Evolutionary conservation across 2,329 filamentous ascomycete species (phyloP), one percentile per base, ranked within the genome.

Genomic region (Stachybotrys elegans): DNA sequence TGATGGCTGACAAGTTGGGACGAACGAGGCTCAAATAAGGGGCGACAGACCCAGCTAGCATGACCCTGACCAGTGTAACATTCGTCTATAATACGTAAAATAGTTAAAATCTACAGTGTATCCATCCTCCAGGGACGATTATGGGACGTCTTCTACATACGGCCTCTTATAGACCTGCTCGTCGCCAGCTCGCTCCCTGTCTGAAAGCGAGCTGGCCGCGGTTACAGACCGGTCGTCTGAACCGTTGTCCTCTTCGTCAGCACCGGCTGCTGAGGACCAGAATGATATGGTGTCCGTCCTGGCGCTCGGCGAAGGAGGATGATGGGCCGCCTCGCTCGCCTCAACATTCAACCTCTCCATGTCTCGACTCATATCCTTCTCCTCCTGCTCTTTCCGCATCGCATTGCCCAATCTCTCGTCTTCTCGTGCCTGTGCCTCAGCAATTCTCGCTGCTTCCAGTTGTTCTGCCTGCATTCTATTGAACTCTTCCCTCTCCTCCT

Each of bases 401-500:
- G n/a, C n/a, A n/a, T n/a, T n/a, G n/a, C n/a, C n/a, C n/a, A n/a
- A n/a, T n/a, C n/a, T n/a, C n/a, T n/a, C n/a, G n/a, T n/a, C n/a
- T n/a, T n/a, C n/a, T n/a, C n/a, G n/a, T n/a, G n/a, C n/a, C n/a
- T n/a, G n/a, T n/a, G n/a, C n/a, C n/a, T n/a, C n/a, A n/a, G n/a
- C n/a, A n/a, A n/a, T n/a, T n/a, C n/a, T n/a, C 31, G 31, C 31
- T 29, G 25, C 31, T 34, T 34, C 31, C 8, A 34, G 19, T 16
- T 34, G 31, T 16, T 34, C 31, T 12, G 31, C 31, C 8, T 34
- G 14, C n/a, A 14, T 14, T 16, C 31, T 34, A 8, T 34, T 34
- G 22, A 56, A 58, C 6, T 47, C 45, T 16, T 52, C 51, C 32
- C 37, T 51, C 12, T 57, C 55, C 6, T 51, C 45, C 16, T 58